Conservation (phyloP, 2,329 filamentous ascomycete genomes). For the Stylonectria norvegica region DNA sequence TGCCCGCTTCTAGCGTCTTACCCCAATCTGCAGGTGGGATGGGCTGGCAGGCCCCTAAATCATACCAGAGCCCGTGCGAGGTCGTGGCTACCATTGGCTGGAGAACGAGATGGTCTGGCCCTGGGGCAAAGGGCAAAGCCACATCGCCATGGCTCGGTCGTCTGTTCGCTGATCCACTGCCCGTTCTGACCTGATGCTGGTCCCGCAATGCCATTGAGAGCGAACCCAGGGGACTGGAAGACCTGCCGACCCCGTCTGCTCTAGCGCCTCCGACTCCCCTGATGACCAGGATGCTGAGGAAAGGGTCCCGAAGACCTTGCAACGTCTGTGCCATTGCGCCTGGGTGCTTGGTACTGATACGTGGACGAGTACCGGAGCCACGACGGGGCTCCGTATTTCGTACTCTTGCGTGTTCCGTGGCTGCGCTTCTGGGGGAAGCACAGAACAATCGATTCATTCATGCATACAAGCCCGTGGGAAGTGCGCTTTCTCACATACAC, state of each 20-base stretch:
- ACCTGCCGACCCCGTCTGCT: conserved; percentile 13
- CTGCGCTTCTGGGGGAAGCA: neutral
- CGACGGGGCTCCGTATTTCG: conserved; percentile 2
- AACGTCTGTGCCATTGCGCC: neutral
- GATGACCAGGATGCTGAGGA: conserved; percentile 9
- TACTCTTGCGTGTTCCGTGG: neutral
- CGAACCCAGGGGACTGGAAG: conserved; percentile 20
- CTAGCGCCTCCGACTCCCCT: conserved; percentile 14
- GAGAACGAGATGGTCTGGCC: conserved; percentile 11
- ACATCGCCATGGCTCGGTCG: conserved; percentile 10
- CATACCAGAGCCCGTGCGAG: conserved; percentile 10
- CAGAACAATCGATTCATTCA: neutral
- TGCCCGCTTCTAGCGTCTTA: conserved; percentile 23
- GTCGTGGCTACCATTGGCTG: conserved; percentile 11
- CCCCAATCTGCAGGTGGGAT: conserved; percentile 19
- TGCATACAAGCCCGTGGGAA: too few species aligned
- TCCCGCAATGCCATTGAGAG: conserved; percentile 13
- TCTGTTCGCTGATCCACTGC: conserved; percentile 16
- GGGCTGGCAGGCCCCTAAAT: conserved; percentile 6
- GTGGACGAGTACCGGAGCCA: conserved; percentile 5
- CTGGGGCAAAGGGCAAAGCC: conserved; percentile 14
- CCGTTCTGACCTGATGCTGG: conserved; percentile 17
- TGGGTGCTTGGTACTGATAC: neutral
- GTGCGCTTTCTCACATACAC: too few species aligned
- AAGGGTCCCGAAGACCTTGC: conserved; percentile 12